Conservation (phyloP, 2,329 filamentous ascomycete genomes). For the Colletotrichum musicola region DNA sequence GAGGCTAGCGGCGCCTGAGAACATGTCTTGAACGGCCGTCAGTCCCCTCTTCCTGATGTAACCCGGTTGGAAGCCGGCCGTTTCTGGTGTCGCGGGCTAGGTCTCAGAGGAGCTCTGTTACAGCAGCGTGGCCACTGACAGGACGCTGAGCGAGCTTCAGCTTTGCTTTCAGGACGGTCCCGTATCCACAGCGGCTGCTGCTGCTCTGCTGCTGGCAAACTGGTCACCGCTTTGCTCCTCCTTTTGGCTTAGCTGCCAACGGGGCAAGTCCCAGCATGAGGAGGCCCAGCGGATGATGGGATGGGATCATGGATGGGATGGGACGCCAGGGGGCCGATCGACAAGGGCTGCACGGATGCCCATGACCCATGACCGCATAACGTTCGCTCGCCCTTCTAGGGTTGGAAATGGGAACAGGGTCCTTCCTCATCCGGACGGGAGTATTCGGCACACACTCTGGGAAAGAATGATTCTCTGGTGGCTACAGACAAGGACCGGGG, state of each 20-base stretch:
- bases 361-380: conserved; percentile 34
- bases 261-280: conserved; percentile 25
- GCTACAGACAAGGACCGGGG: conserved; percentile 17
- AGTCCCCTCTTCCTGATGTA: conserved; percentile 35
- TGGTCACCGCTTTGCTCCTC: conserved; percentile 5
- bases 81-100: conserved; percentile 30
- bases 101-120: conserved; percentile 15
- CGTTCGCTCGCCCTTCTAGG: conserved; percentile 28
- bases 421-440: conserved; percentile 33
- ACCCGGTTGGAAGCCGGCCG: conserved; percentile 19
- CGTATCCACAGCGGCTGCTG: conserved; percentile 1
- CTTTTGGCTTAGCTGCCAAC: conserved; percentile 30
- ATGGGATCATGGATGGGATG: conserved; percentile 21
- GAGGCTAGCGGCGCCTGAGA: conserved; percentile 21
- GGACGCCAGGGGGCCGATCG: conserved; percentile 8
- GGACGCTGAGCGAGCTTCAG: background rate
- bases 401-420: conserved; percentile 34
- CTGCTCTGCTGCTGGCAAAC: conserved; percentile 3
- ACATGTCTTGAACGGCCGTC: conserved; percentile 36
- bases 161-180: conserved; percentile 26
- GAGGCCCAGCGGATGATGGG: too few species aligned
- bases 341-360: conserved; percentile 29
- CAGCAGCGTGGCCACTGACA: background rate
- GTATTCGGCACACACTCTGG: too few species aligned
- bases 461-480: conserved; percentile 15